A percentile compares a stretch with the other conserved stretches of the same genome.
Evolutionary conservation across 2,329 filamentous ascomycete genomes (phyloP).

Genomic region (Stemphylium vesicarium): DNA sequence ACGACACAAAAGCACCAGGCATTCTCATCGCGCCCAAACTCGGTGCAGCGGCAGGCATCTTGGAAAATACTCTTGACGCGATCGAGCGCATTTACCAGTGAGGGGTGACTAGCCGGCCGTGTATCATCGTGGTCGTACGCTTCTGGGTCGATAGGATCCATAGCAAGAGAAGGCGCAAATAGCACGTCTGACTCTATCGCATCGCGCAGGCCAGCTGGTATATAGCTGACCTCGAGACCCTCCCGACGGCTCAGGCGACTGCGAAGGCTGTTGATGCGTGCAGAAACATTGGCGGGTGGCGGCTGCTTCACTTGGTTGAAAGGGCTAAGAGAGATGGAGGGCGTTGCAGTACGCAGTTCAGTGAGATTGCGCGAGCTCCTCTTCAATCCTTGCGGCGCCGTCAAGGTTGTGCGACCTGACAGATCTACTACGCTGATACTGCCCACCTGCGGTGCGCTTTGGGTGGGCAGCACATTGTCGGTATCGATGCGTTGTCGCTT

Average conservation of each 20-base stretch:
- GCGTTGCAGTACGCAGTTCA: conserved; percentile 11
- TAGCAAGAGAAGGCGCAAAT: not conserved
- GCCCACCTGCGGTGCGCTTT: conserved; percentile 11
- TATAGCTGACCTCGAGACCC: not conserved
- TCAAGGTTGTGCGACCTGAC: conserved; percentile 11
- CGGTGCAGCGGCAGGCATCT: conserved; percentile 7
- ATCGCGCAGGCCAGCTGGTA: not conserved
- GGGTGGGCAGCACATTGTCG: conserved; percentile 14
- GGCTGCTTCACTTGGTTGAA: conserved; percentile 5
- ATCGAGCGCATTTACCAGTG: not conserved
- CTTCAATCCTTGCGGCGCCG: conserved; percentile 1
- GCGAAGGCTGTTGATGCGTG: not conserved
- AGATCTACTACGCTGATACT: conserved; percentile 9
- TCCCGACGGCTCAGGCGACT: not conserved
- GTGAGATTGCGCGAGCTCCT: conserved; percentile 12
- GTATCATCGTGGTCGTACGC: not conserved
- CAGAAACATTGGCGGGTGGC: not conserved
- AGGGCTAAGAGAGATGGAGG: conserved; percentile 13
- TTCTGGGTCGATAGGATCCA: not conserved
- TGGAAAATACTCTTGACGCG: conserved; percentile 17
- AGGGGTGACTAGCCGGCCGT: not conserved
- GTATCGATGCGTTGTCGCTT: conserved; percentile 14
- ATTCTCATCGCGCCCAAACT: conserved; percentile 17
- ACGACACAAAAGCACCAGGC: conserved; percentile 19
- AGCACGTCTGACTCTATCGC: not conserved